These are phyloP conservation scores for Amauroascus verrucosus DNA, from an alignment of 2,329 filamentous ascomycete species.

Conservation along the genomic window DNA sequence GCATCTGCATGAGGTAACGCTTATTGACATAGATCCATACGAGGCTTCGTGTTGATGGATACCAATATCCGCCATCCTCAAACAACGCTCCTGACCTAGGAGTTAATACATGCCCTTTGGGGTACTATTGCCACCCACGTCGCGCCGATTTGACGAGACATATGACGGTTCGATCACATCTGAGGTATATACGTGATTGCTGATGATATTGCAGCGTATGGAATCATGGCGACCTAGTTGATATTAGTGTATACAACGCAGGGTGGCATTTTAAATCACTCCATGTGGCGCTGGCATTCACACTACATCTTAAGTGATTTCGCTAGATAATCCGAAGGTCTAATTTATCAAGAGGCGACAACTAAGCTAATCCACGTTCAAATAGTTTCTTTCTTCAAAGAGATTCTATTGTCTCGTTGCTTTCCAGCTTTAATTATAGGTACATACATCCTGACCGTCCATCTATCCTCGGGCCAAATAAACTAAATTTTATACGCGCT, in stretches of 20 bases:
- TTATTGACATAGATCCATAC: not conserved
- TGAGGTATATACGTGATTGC: not conserved
- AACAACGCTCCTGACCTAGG: not conserved
- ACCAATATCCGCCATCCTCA: not conserved
- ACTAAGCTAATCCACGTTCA: not conserved
- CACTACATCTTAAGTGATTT: not conserved
- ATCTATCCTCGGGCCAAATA: not conserved
- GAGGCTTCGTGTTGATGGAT: not conserved
- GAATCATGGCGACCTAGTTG: not conserved
- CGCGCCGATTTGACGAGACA: not conserved
- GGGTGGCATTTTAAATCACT: not conserved
- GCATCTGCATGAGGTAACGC: slow-evolving; percentile 24
- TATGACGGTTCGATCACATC: not conserved
- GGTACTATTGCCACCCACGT: not conserved
- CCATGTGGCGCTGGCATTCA: not conserved
- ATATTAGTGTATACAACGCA: not conserved
- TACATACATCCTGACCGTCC: not conserved
- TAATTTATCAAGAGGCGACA: not conserved
- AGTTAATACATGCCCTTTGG: not conserved
- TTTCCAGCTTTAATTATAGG: not conserved
- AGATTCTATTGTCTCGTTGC: not conserved
- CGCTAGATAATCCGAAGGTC: not conserved
- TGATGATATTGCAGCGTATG: not conserved
- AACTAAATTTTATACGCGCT: not conserved
- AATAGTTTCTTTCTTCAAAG: not conserved